phyloP scores from a whole-genome alignment of 2,329 filamentous ascomycete genomes.

The Botrytis porri region DNA sequence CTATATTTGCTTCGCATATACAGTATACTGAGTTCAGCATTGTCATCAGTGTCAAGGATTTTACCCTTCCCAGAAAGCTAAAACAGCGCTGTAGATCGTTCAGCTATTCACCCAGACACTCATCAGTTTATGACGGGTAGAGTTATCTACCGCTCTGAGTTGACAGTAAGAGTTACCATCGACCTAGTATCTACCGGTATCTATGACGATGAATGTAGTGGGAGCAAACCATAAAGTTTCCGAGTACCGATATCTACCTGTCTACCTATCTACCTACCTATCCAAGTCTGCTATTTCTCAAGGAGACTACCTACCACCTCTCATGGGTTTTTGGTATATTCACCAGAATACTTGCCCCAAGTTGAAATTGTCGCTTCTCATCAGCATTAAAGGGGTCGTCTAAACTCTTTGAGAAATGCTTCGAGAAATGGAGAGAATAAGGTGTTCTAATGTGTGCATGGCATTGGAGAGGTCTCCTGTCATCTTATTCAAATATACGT shows the following conservation, averaged over 20 bases:
- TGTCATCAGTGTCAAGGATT: background rate
- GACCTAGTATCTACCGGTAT: background rate
- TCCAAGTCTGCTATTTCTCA: background rate
- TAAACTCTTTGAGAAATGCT: background rate
- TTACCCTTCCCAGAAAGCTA: background rate
- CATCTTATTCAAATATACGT: slow-evolving; percentile 8
- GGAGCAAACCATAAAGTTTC: background rate
- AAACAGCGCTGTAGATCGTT: slow-evolving; percentile 3
- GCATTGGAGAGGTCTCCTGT: background rate
- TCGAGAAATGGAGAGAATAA: background rate
- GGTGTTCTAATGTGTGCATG: background rate
- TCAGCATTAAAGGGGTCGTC: background rate
- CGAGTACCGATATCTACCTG: background rate
- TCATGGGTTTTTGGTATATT: background rate
- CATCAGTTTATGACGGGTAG: background rate
- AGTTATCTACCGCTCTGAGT: background rate
- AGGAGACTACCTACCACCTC: background rate
- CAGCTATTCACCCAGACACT: background rate
- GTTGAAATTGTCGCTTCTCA: background rate
- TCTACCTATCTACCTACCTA: background rate
- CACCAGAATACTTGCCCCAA: background rate
- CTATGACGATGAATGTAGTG: background rate
- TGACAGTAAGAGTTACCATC: background rate
- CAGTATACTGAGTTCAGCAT: background rate
- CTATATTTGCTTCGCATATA: background rate